Percentiles rank a stretch among this genome's conserved stretches.
Conservation (phyloP, 768 basidiomycete genomes). For the Termitomyces sp. region DNA sequence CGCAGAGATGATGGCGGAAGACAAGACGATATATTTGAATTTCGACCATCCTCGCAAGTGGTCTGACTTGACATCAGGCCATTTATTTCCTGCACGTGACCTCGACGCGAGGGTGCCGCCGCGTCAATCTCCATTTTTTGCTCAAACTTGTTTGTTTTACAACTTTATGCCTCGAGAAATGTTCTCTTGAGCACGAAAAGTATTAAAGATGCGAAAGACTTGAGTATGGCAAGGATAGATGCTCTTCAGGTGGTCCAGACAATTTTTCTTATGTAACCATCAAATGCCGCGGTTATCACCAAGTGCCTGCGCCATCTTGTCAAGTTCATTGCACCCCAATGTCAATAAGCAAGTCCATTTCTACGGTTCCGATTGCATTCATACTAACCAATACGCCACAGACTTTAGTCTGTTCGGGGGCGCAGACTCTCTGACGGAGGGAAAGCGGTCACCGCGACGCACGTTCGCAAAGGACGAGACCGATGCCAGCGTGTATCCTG, state of each 20-base stretch:
- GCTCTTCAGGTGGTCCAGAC: neutral
- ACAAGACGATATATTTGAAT: neutral
- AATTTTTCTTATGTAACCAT: slow-evolving; percentile 9
- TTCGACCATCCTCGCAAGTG: slow-evolving; percentile 1
- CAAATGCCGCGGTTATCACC: neutral
- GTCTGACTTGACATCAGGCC: slow-evolving; percentile 21
- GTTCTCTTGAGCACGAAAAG: neutral
- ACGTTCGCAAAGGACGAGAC: slow-evolving; percentile 45
- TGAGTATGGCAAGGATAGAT: neutral
- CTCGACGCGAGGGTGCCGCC: neutral
- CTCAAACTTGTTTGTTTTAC: neutral
- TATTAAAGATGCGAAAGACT: neutral
- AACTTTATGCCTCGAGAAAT: neutral
- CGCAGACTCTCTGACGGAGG: slow-evolving; percentile 71
- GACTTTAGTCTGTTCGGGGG: slow-evolving; percentile 84
- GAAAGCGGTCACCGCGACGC: slow-evolving; percentile 49
- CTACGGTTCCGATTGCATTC: no score
- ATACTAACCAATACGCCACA: slow-evolving; percentile 22
- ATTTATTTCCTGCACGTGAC: slow-evolving; percentile 23
- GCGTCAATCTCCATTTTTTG: neutral
- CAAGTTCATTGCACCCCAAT: slow-evolving; percentile 4
- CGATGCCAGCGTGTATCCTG: slow-evolving; percentile 40
- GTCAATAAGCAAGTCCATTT: slow-evolving; percentile 9
- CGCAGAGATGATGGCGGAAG: neutral
- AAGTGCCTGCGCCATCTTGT: neutral